These are phyloP conservation scores for Cadophora sp. DNA, from an alignment of 2,329 filamentous ascomycete species.

Conservation along the genomic window DNA sequence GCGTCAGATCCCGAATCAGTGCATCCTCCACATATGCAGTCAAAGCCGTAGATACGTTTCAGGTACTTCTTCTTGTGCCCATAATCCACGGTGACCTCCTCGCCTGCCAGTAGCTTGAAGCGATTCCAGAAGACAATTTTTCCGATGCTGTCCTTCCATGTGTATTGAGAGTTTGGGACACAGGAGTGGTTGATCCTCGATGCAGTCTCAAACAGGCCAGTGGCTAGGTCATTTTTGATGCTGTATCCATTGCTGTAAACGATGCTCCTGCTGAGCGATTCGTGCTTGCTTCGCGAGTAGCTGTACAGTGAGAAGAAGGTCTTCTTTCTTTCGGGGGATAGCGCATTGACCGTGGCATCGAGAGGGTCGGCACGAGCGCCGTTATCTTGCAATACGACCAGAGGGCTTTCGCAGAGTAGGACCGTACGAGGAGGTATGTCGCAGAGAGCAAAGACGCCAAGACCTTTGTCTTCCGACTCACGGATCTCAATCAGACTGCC, in stretches of 20 bases:
- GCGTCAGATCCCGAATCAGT: conserved; percentile 21
- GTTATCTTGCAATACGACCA: conserved; percentile 33
- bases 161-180: conserved; percentile 36
- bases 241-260: conserved; percentile 39
- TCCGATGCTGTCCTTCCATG: conserved; percentile 34
- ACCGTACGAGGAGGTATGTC: conserved; percentile 33
- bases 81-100: conserved; percentile 43
- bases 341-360: conserved; percentile 25
- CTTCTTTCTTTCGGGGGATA: conserved; percentile 26
- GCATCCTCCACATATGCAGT: conserved; percentile 39
- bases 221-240: conserved; percentile 29
- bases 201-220: conserved; percentile 37
- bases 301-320: conserved; percentile 30
- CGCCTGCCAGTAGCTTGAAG: conserved; percentile 34
- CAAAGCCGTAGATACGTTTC: conserved; percentile 41
- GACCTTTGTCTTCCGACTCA: conserved; percentile 30
- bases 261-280: conserved; percentile 32
- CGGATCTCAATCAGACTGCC: conserved; percentile 34
- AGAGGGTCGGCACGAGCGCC: conserved; percentile 33
- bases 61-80: conserved; percentile 33
- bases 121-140: conserved; percentile 38
- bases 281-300: conserved; percentile 27
- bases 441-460: conserved; percentile 37
- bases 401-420: conserved; percentile 36
- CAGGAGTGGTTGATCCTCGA: conserved; percentile 38